These are phyloP conservation scores for Huntiella bhutanensis DNA, from an alignment of 2,329 filamentous ascomycete species.

Conservation along the genomic window DNA sequence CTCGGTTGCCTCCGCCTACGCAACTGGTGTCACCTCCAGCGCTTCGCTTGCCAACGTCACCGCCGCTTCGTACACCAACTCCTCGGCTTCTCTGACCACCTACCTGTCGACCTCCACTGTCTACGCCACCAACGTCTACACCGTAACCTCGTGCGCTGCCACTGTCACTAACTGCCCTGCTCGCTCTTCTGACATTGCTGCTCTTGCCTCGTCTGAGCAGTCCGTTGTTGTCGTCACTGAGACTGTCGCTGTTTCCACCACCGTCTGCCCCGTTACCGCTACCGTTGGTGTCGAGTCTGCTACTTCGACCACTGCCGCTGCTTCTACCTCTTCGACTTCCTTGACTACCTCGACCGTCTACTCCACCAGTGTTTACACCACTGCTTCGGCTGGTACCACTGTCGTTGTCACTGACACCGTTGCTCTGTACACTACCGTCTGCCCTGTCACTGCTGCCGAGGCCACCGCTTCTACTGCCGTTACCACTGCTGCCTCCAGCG, in stretches of 20 bases:
- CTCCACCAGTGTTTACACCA: slow-evolving; percentile 39
- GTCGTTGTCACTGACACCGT: background rate
- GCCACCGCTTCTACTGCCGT: slow-evolving; percentile 21
- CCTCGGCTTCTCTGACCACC: slow-evolving; percentile 15
- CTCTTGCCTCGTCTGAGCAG: slow-evolving; percentile 20
- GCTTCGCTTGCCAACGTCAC: slow-evolving; percentile 20
- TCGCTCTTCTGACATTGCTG: slow-evolving; percentile 18
- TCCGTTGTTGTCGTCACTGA: slow-evolving; percentile 16
- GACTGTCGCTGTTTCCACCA: slow-evolving; percentile 22
- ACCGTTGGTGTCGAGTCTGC: slow-evolving; percentile 2
- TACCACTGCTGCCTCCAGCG: slow-evolving; percentile 15
- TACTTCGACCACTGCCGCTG: slow-evolving; percentile 19
- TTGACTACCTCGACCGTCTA: slow-evolving; percentile 31
- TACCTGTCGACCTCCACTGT: slow-evolving; percentile 22
- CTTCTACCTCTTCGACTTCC: slow-evolving; percentile 22
- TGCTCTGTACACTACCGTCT: background rate
- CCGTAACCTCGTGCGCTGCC: slow-evolving; percentile 36
- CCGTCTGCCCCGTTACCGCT: slow-evolving; percentile 14
- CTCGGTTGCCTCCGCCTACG: background rate
- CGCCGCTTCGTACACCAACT: slow-evolving; percentile 34
- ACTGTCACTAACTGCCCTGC: slow-evolving; percentile 41
- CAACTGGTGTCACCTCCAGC: background rate
- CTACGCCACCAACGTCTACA: slow-evolving; percentile 37
- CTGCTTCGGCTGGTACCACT: slow-evolving; percentile 26
- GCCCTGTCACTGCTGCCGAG: slow-evolving; percentile 19